phyloP scores from a whole-genome alignment of 2,329 filamentous ascomycete species.

The Zelopaecilomyces penicillatus region DNA sequence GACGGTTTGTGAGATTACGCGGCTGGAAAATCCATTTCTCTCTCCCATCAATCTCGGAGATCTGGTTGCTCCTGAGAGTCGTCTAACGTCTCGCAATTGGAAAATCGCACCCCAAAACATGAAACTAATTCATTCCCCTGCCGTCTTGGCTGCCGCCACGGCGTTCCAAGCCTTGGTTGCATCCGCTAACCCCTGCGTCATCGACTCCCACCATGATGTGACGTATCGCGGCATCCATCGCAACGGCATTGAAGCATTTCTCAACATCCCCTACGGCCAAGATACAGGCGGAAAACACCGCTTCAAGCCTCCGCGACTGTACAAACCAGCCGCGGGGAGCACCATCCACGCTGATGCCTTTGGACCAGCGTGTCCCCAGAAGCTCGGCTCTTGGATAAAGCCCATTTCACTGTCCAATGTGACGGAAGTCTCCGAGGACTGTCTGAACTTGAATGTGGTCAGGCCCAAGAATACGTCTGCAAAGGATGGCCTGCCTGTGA shows the following conservation, averaged over 20 bases:
- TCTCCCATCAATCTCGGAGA: too few species aligned
- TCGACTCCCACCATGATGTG: constrained; percentile 19
- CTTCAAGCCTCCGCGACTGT: constrained; percentile 36
- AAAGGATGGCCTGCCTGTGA: constrained; percentile 23
- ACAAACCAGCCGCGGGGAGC: constrained; percentile 21
- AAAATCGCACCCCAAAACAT: too few species aligned
- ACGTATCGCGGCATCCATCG: constrained; percentile 34
- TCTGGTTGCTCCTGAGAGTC: too few species aligned
- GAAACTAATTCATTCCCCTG: too few species aligned
- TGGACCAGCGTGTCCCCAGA: constrained; percentile 38
- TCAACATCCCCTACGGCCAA: constrained; percentile 38
- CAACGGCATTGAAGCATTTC: constrained; percentile 38
- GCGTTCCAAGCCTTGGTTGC: not conserved
- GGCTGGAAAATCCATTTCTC: too few species aligned
- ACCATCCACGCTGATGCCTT: constrained; percentile 29
- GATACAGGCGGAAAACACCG: constrained; percentile 36
- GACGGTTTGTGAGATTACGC: too few species aligned
- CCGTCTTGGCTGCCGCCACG: too few species aligned
- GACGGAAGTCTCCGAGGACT: constrained; percentile 29
- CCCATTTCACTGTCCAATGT: constrained; percentile 28
- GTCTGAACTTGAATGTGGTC: constrained; percentile 27
- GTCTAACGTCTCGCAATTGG: too few species aligned
- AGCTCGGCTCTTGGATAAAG: constrained; percentile 18
- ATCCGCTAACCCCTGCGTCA: constrained; percentile 2
- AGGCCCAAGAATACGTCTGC: constrained; percentile 18